Percentiles rank a stretch among this genome's conserved stretches.
Evolutionary conservation across 495 filamentous ascomycete species (phyloP).

Genomic region (Aspergillus campestris): DNA sequence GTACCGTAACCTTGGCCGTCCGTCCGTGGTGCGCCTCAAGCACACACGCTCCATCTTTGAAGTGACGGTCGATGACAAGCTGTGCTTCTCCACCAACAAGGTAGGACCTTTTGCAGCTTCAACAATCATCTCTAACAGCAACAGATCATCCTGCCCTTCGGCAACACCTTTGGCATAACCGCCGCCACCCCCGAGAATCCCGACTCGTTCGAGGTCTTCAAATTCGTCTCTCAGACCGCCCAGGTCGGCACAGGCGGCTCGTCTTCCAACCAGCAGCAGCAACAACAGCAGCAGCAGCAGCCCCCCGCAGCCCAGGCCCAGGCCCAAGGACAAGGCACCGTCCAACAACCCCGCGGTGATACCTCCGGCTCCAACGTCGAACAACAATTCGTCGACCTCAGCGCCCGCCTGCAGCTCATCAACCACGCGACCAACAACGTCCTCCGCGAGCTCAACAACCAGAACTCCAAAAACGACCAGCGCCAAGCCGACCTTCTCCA

Average conservation of each 20-base stretch:
- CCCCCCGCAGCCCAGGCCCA: conserved; percentile 15
- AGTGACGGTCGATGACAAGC: conserved; percentile 71
- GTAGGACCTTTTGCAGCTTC: conserved; percentile 20
- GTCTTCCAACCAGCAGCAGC: conserved; percentile 23
- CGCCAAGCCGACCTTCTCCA: conserved; percentile 50
- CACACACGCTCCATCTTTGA: conserved; percentile 54
- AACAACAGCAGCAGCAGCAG: conserved; percentile 22
- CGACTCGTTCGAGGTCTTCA: conserved; percentile 91
- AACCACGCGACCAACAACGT: conserved; percentile 64
- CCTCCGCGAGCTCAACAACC: conserved; percentile 49
- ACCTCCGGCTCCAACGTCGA: conserved; percentile 42
- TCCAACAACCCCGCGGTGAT: conserved; percentile 25
- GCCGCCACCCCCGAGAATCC: conserved; percentile 84
- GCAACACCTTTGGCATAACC: conserved; percentile 80
- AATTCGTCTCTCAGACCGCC: conserved; percentile 58
- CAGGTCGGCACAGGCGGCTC: conserved; percentile 10
- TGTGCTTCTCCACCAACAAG: conserved; percentile 78
- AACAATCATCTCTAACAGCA: not conserved
- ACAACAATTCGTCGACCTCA: conserved; percentile 69
- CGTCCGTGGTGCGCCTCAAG: conserved; percentile 65
- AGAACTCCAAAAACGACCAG: conserved; percentile 43
- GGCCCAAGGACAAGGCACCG: conserved; percentile 18
- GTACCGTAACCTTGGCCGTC: conserved; percentile 86
- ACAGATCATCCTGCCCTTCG: conserved; percentile 62
- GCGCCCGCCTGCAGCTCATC: conserved; percentile 68